Percentiles rank a stretch among this genome's conserved stretches.
Conservation (phyloP, 352 stramenopile genomes). For the Phytophthora colocasiae region DNA sequence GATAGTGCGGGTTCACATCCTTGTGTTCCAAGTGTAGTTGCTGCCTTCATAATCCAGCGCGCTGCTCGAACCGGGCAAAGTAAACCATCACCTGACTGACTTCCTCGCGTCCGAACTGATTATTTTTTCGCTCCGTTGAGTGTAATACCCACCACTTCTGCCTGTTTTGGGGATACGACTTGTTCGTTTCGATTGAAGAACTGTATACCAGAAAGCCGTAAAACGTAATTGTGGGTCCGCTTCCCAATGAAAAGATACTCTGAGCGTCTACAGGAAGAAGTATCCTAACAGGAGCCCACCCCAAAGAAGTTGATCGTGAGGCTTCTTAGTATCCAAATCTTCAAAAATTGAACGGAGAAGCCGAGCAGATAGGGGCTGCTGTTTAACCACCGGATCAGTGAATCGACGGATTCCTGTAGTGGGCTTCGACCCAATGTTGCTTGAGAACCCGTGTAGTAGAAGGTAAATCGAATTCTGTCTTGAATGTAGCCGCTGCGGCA, state of each 20-base stretch:
- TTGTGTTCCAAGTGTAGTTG: too few species aligned
- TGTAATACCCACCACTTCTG: too few species aligned
- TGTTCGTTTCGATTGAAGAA: background rate
- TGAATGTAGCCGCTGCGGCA: too few species aligned
- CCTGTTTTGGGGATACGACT: background rate
- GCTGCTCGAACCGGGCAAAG: background rate
- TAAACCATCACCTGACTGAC: too few species aligned
- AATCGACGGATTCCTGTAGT: too few species aligned
- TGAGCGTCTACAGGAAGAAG: background rate
- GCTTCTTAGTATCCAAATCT: background rate
- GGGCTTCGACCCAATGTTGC: too few species aligned
- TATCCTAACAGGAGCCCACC: background rate
- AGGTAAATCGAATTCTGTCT: too few species aligned
- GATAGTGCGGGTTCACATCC: background rate
- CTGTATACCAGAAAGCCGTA: background rate
- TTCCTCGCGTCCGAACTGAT: too few species aligned
- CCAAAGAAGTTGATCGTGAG: background rate
- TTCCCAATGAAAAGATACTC: background rate
- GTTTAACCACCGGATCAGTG: too few species aligned
- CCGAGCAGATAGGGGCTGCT: background rate
- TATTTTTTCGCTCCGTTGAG: too few species aligned
- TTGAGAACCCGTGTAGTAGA: too few species aligned
- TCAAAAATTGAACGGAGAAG: background rate
- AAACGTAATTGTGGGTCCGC: background rate
- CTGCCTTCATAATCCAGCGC: background rate